These are phyloP conservation scores for Suhomyces sp. DNA, from an alignment of 805 yeast species.

Conservation along the genomic window DNA sequence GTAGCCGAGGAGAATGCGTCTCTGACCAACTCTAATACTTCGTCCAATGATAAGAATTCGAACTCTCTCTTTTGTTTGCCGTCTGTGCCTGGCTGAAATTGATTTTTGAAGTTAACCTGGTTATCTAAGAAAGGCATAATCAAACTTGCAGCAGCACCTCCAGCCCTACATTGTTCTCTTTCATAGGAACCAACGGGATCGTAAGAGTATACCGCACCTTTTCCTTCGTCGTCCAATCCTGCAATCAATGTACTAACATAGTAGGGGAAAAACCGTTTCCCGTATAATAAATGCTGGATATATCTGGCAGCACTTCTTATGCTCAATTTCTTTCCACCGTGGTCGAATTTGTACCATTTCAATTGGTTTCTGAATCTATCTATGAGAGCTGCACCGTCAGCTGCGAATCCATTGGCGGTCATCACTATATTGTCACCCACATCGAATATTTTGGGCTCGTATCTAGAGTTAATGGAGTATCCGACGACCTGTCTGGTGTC, in stretches of 20 bases:
- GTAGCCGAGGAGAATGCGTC: constrained; percentile 97
- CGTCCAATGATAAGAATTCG: constrained; percentile 71
- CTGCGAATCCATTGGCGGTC: constrained; percentile 95
- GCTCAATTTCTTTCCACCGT: constrained; percentile 65
- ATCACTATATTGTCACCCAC: constrained; percentile 86
- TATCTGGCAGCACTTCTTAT: constrained; percentile 82
- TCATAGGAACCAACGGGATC: constrained; percentile 98
- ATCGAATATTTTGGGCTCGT: constrained; percentile 84
- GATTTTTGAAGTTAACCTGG: constrained; percentile 95
- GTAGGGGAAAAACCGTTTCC: constrained; percentile 94
- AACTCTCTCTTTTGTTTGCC: constrained; percentile 63
- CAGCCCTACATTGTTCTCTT: constrained; percentile 96
- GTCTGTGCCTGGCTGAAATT: constrained; percentile 69
- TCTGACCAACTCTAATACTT: constrained; percentile 81
- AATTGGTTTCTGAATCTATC: constrained; percentile 66
- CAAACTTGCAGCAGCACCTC: constrained; percentile 94
- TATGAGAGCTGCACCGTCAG: constrained; percentile 86
- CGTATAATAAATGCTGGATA: constrained; percentile 85
- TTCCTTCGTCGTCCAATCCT: constrained; percentile 88
- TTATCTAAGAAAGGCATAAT: constrained; percentile 97
- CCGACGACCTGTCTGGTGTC: constrained; percentile 98
- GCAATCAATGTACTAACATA: constrained; percentile 94
- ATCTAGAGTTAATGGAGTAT: constrained; percentile 88
- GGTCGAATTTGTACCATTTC: constrained; percentile 92
- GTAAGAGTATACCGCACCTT: constrained; percentile 92